Evolutionary conservation across 768 basidiomycete genomes (phyloP).

Genomic region (Boletus bicolor): DNA sequence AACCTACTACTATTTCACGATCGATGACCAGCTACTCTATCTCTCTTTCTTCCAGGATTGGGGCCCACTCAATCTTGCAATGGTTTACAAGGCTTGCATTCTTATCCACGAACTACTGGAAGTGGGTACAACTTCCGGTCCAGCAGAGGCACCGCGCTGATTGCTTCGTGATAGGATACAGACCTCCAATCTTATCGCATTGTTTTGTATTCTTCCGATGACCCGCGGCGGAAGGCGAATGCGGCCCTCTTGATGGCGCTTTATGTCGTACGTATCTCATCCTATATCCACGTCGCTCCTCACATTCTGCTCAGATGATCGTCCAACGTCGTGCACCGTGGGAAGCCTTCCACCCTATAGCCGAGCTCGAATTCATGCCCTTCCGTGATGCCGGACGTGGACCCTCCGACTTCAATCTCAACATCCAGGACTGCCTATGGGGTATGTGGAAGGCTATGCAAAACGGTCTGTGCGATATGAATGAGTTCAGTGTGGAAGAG

Average conservation of each 20-base stretch:
- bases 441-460: conserved; percentile 88
- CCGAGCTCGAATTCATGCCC: conserved; percentile 88
- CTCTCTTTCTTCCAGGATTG: conserved; percentile 94
- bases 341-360: conserved; percentile 93
- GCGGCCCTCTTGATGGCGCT: conserved; percentile 92
- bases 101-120: conserved; percentile 86
- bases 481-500: conserved; percentile 88
- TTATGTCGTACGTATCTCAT: conserved; percentile 67
- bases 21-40: conserved; percentile 91
- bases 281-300: conserved; percentile 11
- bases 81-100: conserved; percentile 91
- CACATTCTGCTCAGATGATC: conserved; percentile 66
- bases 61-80: conserved; percentile 89
- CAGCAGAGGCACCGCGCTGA: conserved; percentile 24
- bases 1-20: conserved; percentile 85
- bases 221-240: conserved; percentile 87
- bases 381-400: conserved; percentile 96
- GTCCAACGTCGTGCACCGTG: conserved; percentile 86
- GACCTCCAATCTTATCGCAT: conserved; percentile 70
- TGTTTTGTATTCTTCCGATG: conserved; percentile 84
- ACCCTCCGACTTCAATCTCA: conserved; percentile 88
- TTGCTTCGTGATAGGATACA: conserved; percentile 54
- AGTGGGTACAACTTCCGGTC: conserved; percentile 40
- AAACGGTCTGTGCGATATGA: conserved; percentile 90
- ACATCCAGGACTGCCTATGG: conserved; percentile 89